Conservation (phyloP, 2,329 filamentous ascomycete species). For the Xylaria hypoxylon region DNA sequence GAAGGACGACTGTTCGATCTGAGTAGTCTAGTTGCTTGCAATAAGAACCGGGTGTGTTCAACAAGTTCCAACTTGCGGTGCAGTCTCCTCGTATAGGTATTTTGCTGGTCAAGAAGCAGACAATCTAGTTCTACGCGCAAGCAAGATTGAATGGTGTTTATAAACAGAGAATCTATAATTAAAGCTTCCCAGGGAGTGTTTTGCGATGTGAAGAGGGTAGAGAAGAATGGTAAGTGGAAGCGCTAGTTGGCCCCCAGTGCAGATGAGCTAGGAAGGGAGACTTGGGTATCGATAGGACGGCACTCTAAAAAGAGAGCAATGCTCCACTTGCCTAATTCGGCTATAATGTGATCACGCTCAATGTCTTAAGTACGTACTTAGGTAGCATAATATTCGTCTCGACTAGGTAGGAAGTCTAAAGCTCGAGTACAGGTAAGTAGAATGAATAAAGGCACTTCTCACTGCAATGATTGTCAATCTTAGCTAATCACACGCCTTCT, state of each 20-base stretch:
- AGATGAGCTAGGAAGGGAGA: slow-evolving; percentile 4
- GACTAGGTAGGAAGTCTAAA: no score
- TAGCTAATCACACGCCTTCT: no score
- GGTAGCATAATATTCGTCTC: no score
- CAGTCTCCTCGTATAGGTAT: not conserved
- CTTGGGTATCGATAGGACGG: slow-evolving; percentile 9
- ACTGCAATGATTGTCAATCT: no score
- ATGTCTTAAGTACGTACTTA: no score
- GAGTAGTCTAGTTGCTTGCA: not conserved
- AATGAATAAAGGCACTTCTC: no score
- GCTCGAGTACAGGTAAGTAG: no score
- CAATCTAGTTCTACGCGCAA: not conserved
- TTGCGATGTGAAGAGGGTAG: slow-evolving; percentile 2
- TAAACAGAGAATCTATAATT: not conserved
- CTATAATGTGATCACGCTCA: slow-evolving; percentile 8
- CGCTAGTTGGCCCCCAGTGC: no score
- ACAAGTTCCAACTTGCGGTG: not conserved
- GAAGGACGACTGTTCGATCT: slow-evolving; percentile 4
- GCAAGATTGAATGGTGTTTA: not conserved
- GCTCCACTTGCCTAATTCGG: slow-evolving; percentile 32
- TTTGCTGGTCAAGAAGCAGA: not conserved
- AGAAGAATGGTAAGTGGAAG: slow-evolving; percentile 8
- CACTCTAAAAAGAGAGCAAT: slow-evolving; percentile 13
- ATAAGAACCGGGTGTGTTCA: not conserved
- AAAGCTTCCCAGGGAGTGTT: not conserved